These are phyloP conservation scores for Mucor saturninus DNA, from an alignment of 371 early-diverging fungal species.

Conservation along the genomic window DNA sequence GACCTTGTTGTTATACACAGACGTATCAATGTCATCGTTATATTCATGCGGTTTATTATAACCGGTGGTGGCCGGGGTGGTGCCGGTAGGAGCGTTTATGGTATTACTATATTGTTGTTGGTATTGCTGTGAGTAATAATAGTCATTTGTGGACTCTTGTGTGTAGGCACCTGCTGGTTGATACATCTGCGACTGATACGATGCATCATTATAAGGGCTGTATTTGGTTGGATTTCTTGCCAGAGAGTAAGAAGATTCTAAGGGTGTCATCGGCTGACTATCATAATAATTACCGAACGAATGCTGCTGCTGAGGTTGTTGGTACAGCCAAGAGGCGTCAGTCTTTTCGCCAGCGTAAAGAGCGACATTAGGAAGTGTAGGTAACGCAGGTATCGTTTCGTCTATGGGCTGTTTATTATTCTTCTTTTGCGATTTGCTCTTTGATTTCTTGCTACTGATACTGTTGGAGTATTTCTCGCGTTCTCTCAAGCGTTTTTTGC, in stretches of 20 bases:
- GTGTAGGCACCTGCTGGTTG: slow-evolving; percentile 3
- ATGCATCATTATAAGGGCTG: slow-evolving; percentile 8
- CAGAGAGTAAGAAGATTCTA: slow-evolving; percentile 21
- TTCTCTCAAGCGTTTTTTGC: slow-evolving; percentile 32
- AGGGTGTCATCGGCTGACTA: slow-evolving; percentile 9
- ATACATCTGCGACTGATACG: not conserved
- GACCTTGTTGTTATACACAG: no score
- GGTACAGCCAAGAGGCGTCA: slow-evolving; percentile 11
- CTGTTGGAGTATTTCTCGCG: slow-evolving; percentile 26
- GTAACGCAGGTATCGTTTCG: slow-evolving; percentile 10
- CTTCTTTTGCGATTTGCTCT: not conserved
- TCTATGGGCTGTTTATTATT: not conserved
- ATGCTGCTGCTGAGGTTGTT: slow-evolving; percentile 9
- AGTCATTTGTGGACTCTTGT: not conserved
- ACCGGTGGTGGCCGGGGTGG: no score
- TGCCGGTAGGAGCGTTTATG: not conserved
- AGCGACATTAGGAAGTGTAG: slow-evolving; percentile 19
- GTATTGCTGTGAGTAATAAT: slow-evolving; percentile 1
- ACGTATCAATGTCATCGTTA: not conserved
- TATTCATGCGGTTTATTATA: not conserved
- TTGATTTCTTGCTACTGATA: slow-evolving; percentile 28
- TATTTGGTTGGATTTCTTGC: slow-evolving; percentile 11
- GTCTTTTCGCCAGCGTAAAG: slow-evolving; percentile 17
- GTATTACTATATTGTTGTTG: slow-evolving; percentile 1
- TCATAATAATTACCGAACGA: slow-evolving; percentile 9